Percentiles rank a stretch among this genome's conserved stretches.
These are phyloP conservation scores for Pleurotus eryngii DNA, from an alignment of 768 basidiomycete species.

Conservation along the genomic window DNA sequence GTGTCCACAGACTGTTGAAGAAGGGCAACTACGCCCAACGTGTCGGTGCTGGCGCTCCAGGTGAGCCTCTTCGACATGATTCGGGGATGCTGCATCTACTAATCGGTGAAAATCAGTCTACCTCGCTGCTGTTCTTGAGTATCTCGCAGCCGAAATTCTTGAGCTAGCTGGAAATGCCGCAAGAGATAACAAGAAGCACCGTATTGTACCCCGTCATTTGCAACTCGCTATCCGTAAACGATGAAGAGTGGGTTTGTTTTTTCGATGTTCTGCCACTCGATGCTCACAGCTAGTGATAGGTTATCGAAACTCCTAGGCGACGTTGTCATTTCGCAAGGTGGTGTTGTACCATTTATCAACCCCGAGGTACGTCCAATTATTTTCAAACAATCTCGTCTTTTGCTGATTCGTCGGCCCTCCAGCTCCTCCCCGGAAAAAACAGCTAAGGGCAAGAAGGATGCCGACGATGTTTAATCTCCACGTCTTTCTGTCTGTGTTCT, in stretches of 20 bases:
- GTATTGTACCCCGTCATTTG: constrained; percentile 80
- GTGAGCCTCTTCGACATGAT: constrained; percentile 22
- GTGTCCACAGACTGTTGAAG: constrained; percentile 75
- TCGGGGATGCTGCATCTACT: neutral
- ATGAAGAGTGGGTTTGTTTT: constrained; percentile 51
- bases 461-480: constrained; percentile 38
- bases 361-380: constrained; percentile 24
- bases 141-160: constrained; percentile 80
- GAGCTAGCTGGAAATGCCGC: constrained; percentile 78
- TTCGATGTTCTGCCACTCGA: neutral
- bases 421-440: constrained; percentile 46
- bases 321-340: constrained; percentile 84
- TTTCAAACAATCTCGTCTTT: neutral
- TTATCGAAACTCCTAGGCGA: constrained; percentile 76
- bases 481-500: neutral
- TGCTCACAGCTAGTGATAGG: constrained; percentile 22
- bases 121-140: constrained; percentile 78
- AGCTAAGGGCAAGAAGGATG: constrained; percentile 42
- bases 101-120: constrained; percentile 44
- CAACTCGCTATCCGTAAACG: constrained; percentile 83
- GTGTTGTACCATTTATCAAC: constrained; percentile 75
- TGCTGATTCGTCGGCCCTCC: constrained; percentile 11
- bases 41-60: constrained; percentile 74
- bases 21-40: constrained; percentile 73
- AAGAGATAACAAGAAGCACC: constrained; percentile 71